A percentile compares a stretch with the other conserved stretches of the same genome.
phyloP scores from a whole-genome alignment of 2,329 filamentous ascomycete species.

The Fusarium sp. region DNA sequence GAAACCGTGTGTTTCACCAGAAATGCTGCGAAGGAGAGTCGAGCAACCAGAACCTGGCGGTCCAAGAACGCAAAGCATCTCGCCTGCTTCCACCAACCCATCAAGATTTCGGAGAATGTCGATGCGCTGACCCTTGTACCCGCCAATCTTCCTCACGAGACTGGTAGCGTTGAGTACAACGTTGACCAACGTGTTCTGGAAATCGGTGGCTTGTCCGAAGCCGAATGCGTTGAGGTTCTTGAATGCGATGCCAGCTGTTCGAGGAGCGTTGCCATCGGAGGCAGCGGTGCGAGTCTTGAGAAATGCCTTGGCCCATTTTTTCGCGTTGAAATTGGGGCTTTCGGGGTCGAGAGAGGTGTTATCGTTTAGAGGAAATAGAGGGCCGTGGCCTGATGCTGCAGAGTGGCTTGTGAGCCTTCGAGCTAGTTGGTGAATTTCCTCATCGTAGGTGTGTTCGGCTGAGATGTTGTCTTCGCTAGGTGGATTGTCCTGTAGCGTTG shows the following conservation, averaged over 20 bases:
- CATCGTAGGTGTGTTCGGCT: not conserved
- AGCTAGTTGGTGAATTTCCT: constrained; percentile 24
- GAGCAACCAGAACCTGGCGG: constrained; percentile 77
- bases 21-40: constrained; percentile 82
- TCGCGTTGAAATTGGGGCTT: constrained; percentile 54
- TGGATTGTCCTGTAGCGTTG: not conserved
- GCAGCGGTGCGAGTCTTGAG: constrained; percentile 36
- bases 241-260: constrained; percentile 71
- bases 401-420: constrained; percentile 26
- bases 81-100: constrained; percentile 72
- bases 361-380: constrained; percentile 37
- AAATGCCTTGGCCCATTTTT: constrained; percentile 57
- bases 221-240: constrained; percentile 72
- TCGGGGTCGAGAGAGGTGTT: constrained; percentile 51
- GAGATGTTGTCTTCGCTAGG: not conserved
- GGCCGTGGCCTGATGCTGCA: constrained; percentile 4
- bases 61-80: constrained; percentile 78
- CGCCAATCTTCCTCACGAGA: constrained; percentile 59
- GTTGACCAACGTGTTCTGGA: constrained; percentile 72
- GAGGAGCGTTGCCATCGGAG: constrained; percentile 61
- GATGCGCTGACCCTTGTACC: constrained; percentile 64
- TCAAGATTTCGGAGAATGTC: constrained; percentile 74
- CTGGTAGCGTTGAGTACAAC: constrained; percentile 60
- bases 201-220: constrained; percentile 72
- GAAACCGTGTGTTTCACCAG: constrained; percentile 82